A percentile compares a stretch with the other conserved stretches of the same genome.
phyloP scores from a whole-genome alignment of 768 basidiomycete genomes.

The Kwoniella sp. region DNA sequence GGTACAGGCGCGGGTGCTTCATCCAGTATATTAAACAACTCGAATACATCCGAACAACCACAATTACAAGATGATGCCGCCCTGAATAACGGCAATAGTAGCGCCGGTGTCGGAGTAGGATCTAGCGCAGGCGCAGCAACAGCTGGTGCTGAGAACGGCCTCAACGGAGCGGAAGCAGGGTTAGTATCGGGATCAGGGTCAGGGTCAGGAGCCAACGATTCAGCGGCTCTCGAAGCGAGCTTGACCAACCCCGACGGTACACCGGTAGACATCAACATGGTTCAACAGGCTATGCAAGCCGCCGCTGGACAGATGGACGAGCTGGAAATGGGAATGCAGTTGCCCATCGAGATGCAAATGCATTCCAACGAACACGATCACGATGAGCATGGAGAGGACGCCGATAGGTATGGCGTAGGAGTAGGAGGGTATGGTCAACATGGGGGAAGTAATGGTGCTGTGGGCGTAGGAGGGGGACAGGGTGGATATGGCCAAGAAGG shows the following conservation, averaged over 20 bases:
- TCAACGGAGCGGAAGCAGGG: neutral
- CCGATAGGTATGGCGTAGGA: slow-evolving; percentile 1
- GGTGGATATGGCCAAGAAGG: slow-evolving; percentile 8
- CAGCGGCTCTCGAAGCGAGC: neutral
- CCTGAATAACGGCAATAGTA: neutral
- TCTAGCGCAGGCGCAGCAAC: neutral
- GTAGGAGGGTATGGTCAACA: neutral
- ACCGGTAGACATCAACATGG: slow-evolving; percentile 44
- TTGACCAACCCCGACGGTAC: slow-evolving; percentile 9
- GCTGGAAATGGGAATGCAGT: slow-evolving; percentile 48
- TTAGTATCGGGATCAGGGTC: no score
- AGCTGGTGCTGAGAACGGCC: neutral
- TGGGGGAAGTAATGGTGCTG: slow-evolving; percentile 1
- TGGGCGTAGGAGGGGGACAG: neutral
- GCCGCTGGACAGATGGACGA: slow-evolving; percentile 44
- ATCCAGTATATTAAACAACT: neutral
- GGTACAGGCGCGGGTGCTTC: neutral
- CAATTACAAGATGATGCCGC: neutral
- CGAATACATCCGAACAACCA: neutral
- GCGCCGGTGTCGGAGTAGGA: neutral
- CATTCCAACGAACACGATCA: slow-evolving; percentile 35
- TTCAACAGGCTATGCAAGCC: slow-evolving; percentile 48
- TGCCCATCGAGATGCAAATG: slow-evolving; percentile 53
- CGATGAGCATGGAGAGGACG: slow-evolving; percentile 10
- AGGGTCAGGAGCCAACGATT: no score